Evolutionary conservation across 306 rosid genomes (phyloP).

Genomic region (Biancaea sappan): DNA sequence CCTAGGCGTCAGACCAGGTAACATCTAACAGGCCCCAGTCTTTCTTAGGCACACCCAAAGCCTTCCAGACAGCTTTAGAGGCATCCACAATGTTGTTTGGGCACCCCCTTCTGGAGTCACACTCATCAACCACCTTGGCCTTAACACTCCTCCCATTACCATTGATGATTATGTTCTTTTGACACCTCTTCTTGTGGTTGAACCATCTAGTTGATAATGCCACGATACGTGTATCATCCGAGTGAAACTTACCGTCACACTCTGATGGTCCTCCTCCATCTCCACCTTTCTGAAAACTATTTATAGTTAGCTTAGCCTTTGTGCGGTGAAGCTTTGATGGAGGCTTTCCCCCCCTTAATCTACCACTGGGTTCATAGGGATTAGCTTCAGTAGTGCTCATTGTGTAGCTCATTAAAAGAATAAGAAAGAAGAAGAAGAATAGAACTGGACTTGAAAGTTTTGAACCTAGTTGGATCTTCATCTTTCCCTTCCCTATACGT

Average conservation of each 20-base stretch:
- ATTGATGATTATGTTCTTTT: slow-evolving; percentile 33
- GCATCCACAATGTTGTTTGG: slow-evolving; percentile 43
- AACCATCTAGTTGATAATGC: slow-evolving; percentile 62
- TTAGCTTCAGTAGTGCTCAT: slow-evolving; percentile 1
- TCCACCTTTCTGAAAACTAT: slow-evolving; percentile 44
- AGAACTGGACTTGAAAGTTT: not conserved
- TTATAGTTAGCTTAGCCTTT: slow-evolving; percentile 49
- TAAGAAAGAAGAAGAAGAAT: slow-evolving; percentile 10
- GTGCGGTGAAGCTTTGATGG: slow-evolving; percentile 20
- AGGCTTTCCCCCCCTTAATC: slow-evolving; percentile 26
- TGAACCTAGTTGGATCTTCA: slow-evolving; percentile 19
- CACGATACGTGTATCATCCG: slow-evolving; percentile 35
- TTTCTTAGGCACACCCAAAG: slow-evolving; percentile 38
- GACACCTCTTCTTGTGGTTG: slow-evolving; percentile 42
- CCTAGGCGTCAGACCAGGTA: slow-evolving; percentile 35
- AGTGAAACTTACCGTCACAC: slow-evolving; percentile 45
- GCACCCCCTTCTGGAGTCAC: slow-evolving; percentile 62
- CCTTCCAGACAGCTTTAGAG: slow-evolving; percentile 55
- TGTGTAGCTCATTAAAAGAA: not conserved
- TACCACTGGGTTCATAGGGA: slow-evolving; percentile 22
- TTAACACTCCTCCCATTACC: slow-evolving; percentile 53
- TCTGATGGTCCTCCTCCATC: slow-evolving; percentile 37
- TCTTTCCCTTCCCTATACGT: not conserved
- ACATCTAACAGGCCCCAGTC: slow-evolving; percentile 31
- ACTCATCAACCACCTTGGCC: slow-evolving; percentile 66